phyloP scores from a whole-genome alignment of 441 rosid genomes.

The Gossypium davidsonii region DNA sequence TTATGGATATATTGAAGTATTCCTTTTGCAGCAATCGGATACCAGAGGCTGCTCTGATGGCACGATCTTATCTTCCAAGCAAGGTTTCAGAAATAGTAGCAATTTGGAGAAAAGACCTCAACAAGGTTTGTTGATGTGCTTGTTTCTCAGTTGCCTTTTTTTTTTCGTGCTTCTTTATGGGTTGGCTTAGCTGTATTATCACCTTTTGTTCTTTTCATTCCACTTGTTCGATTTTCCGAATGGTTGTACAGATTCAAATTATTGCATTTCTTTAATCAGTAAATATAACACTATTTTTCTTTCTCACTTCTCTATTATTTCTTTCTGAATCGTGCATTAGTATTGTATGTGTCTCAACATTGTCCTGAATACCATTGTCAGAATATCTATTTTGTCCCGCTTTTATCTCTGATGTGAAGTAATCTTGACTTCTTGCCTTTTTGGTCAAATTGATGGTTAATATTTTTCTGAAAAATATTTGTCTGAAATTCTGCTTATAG shows the following conservation, averaged over 20 bases:
- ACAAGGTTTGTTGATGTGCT: slow-evolving; percentile 51
- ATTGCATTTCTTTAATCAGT: not conserved
- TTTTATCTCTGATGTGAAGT: not conserved
- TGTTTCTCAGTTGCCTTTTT: slow-evolving; percentile 10
- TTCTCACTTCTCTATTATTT: not conserved
- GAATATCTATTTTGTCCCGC: not conserved
- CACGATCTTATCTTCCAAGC: slow-evolving; percentile 94
- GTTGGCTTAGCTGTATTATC: not conserved
- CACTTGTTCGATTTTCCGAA: not conserved
- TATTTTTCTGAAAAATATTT: not conserved
- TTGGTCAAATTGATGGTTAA: not conserved
- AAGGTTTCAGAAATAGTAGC: slow-evolving; percentile 90
- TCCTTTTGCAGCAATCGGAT: slow-evolving; percentile 76
- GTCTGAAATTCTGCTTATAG: not conserved
- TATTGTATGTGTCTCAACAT: not conserved
- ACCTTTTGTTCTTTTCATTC: not conserved
- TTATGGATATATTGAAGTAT: slow-evolving; percentile 21
- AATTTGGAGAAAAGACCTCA: slow-evolving; percentile 87
- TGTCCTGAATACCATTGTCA: slow-evolving; percentile 3
- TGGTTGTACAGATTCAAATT: not conserved
- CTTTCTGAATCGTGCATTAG: not conserved
- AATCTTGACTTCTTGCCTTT: not conserved
- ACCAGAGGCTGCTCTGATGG: slow-evolving; percentile 99
- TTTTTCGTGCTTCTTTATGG: not conserved
- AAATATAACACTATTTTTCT: not conserved